Conservation (phyloP, 257 asterid genomes). For the Anisodus tanguticus region DNA sequence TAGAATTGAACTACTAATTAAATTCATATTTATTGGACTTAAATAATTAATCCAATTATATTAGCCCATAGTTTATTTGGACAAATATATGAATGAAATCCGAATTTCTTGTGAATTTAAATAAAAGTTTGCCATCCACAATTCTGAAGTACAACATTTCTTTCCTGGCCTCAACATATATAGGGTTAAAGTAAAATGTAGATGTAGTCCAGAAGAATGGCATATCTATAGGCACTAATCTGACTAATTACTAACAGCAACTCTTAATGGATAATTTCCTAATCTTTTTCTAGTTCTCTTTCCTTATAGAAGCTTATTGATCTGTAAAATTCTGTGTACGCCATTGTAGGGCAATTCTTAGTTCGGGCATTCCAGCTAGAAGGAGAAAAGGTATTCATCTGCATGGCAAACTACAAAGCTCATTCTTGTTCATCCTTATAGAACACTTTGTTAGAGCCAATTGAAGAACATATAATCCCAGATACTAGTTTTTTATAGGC, state of each 20-base stretch:
- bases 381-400: neutral
- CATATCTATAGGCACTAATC: neutral
- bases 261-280: neutral
- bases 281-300: neutral
- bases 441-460: neutral
- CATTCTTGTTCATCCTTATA: neutral
- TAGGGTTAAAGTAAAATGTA: neutral
- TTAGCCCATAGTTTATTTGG: too few relatives aligned
- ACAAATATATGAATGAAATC: too few relatives aligned
- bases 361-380: neutral
- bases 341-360: neutral
- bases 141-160: neutral
- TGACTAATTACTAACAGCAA: constrained; percentile 16
- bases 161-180: neutral
- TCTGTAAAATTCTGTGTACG: neutral
- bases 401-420: neutral
- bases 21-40: too few relatives aligned
- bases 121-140: too few relatives aligned
- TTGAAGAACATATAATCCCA: neutral
- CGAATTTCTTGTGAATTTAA: too few relatives aligned
- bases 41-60: too few relatives aligned
- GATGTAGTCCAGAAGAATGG: neutral
- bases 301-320: neutral
- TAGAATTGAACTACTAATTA: too few relatives aligned
- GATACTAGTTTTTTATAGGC: neutral